Base-by-base conservation (phyloP, 163 green algal species). In the Coccomyxa subellipsoidea region DNA sequence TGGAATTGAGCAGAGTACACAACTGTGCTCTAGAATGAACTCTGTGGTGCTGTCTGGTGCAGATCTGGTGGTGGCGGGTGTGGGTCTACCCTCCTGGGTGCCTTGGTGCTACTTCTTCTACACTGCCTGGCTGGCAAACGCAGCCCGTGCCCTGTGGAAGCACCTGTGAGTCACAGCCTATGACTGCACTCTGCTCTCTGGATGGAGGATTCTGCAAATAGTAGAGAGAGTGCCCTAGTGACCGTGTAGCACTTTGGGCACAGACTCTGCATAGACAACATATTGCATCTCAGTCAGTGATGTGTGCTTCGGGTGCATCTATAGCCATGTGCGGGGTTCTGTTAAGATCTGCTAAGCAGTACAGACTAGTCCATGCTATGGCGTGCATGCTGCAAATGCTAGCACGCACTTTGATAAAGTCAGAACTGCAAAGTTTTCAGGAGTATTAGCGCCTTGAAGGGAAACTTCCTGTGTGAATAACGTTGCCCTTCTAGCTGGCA, bases 81-180 rank as follows among this genome's bases (percentile, higher is more conserved):
- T 73, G 66, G 66, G 66, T 10, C 4, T 73, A 4, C 59, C 66
- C 38, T 76, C 54, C 5, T 77, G 79, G 89, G 90, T 93, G 54
- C 81, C 82, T 9, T 91, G 84, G 82, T 95, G 92, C 81, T 95
- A 95, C 75, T 89, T 90, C 53, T 88, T 90, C 73, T 95, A 95
- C 85, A 86, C 83, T 6, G 86, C 89, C 0, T 84, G 85, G 2
- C 80, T 95, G 23, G 85, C 77, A 0, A 87, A 85, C 37, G 70
- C 92, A 25, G 82, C 88, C 0, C 81, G 92, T 18, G 89, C 84
- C 79, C 77, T 91, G 37, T 87, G 71, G 78, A 73, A 73, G 66
- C 66, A 23, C 29, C 4, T 73, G 66, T 73, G 27, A n/a, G 18
- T 34, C 18, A n/a, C 66, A 66, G 12, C 47, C 47, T 18, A 66